Evolutionary conservation across 1,284 basidiomycete genomes (phyloP).

Genomic region (Rugosomyces carneus): DNA sequence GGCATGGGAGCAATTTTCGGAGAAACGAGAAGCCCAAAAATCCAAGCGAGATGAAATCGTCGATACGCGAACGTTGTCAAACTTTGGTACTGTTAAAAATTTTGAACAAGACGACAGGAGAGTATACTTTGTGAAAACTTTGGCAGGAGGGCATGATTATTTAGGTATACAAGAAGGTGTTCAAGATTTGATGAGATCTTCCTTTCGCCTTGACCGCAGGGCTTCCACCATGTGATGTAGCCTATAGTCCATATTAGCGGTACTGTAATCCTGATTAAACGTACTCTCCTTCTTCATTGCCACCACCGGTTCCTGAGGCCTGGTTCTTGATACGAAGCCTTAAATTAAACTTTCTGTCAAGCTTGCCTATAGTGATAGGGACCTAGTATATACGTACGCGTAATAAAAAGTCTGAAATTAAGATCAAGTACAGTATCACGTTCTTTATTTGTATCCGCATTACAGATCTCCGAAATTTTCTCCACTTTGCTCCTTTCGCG

Average conservation of each 20-base stretch:
- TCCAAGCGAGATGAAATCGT: constrained; percentile 41
- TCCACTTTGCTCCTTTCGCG: not conserved
- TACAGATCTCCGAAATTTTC: too few species aligned
- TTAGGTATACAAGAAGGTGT: constrained; percentile 68
- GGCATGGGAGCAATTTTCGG: constrained; percentile 34
- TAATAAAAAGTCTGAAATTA: too few species aligned
- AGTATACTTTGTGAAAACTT: constrained; percentile 55
- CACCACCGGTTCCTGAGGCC: too few species aligned
- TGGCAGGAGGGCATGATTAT: constrained; percentile 59
- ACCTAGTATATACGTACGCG: too few species aligned
- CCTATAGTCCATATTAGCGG: too few species aligned
- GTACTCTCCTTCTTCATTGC: too few species aligned
- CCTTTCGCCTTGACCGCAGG: constrained; percentile 31
- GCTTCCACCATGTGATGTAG: not conserved
- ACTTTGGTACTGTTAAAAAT: constrained; percentile 55
- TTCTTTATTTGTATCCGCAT: not conserved
- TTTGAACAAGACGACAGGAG: constrained; percentile 43
- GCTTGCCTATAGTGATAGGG: too few species aligned
- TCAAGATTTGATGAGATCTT: constrained; percentile 58
- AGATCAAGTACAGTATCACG: too few species aligned
- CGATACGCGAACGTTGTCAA: constrained; percentile 37
- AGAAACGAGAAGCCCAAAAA: constrained; percentile 30
- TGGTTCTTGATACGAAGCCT: too few species aligned
- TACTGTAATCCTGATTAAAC: too few species aligned
- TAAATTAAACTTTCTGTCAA: too few species aligned